These are phyloP conservation scores for Mycena amicta DNA, from an alignment of 768 basidiomycete genomes.

Conservation along the genomic window DNA sequence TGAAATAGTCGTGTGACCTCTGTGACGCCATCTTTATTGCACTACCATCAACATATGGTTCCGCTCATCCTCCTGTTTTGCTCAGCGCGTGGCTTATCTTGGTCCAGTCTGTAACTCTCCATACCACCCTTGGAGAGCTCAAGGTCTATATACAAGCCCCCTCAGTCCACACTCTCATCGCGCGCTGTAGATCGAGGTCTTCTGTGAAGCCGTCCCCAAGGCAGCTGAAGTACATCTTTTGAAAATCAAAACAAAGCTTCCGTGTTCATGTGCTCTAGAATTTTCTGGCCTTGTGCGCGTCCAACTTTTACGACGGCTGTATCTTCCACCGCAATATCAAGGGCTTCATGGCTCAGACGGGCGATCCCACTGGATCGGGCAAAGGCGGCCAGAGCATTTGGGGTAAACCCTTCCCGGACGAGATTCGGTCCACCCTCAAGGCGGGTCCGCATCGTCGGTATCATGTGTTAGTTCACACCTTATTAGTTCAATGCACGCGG, in stretches of 20 bases:
- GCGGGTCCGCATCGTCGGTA: slow-evolving; percentile 19
- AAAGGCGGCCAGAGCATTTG: slow-evolving; percentile 98
- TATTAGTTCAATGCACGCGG: slow-evolving; percentile 92
- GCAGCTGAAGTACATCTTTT: slow-evolving; percentile 74
- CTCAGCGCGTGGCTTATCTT: slow-evolving; percentile 7
- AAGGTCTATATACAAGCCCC: slow-evolving; percentile 80
- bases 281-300: slow-evolving; percentile 92
- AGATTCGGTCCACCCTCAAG: slow-evolving; percentile 92
- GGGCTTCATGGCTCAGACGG: slow-evolving; percentile 94
- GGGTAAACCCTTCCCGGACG: slow-evolving; percentile 90
- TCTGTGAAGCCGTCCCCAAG: slow-evolving; percentile 96
- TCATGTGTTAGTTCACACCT: slow-evolving; percentile 15
- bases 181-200: slow-evolving; percentile 79
- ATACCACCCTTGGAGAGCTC: slow-evolving; percentile 92
- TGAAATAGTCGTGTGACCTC: background rate
- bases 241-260: too few species aligned
- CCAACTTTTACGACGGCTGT: slow-evolving; percentile 81
- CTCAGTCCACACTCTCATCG: background rate
- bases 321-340: slow-evolving; percentile 95
- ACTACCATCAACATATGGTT: slow-evolving; percentile 12
- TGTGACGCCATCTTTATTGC: background rate
- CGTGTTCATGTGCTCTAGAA: slow-evolving; percentile 72
- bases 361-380: slow-evolving; percentile 86
- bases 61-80: slow-evolving; percentile 25
- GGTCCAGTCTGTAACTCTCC: slow-evolving; percentile 85